Conservation (phyloP, 2,329 filamentous ascomycete genomes). For the Cladosporium sphaerospermum region DNA sequence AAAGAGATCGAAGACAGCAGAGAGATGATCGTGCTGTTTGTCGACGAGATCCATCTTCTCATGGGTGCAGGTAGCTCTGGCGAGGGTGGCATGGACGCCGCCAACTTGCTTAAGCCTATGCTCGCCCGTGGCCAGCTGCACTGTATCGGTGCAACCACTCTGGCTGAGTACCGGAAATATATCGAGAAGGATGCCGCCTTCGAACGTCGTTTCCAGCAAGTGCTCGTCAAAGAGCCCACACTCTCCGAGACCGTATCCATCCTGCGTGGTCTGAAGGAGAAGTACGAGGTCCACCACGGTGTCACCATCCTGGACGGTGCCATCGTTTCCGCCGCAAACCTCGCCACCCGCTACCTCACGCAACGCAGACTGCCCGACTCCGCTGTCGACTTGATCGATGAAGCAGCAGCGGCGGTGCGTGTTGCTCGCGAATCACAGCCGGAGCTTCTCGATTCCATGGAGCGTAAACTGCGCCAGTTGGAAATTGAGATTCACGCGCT, state of each 20-base stretch:
- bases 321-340: slow-evolving; percentile 82
- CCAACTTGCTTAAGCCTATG: slow-evolving; percentile 97
- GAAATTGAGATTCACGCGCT: slow-evolving; percentile 97
- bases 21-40: slow-evolving; percentile 95
- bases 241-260: slow-evolving; percentile 92
- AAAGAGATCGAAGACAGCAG: slow-evolving; percentile 95
- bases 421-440: slow-evolving; percentile 95
- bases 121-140: slow-evolving; percentile 92
- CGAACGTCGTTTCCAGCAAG: slow-evolving; percentile 97
- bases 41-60: slow-evolving; percentile 96
- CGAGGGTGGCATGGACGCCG: slow-evolving; percentile 97
- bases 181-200: slow-evolving; percentile 98
- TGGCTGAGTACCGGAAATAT: slow-evolving; percentile 95
- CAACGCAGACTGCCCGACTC: slow-evolving; percentile 88
- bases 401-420: slow-evolving; percentile 91
- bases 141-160: slow-evolving; percentile 94
- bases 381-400: slow-evolving; percentile 91
- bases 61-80: slow-evolving; percentile 95
- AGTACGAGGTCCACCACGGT: slow-evolving; percentile 96
- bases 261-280: slow-evolving; percentile 94
- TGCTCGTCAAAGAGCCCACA: slow-evolving; percentile 88
- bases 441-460: slow-evolving; percentile 89
- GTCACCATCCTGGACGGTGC: slow-evolving; percentile 93
- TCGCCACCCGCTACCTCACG: slow-evolving; percentile 90
- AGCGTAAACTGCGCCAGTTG: slow-evolving; percentile 81